Conservation (phyloP, 1,139 yeast genomes). For the Groenewaldozyma sp. region DNA sequence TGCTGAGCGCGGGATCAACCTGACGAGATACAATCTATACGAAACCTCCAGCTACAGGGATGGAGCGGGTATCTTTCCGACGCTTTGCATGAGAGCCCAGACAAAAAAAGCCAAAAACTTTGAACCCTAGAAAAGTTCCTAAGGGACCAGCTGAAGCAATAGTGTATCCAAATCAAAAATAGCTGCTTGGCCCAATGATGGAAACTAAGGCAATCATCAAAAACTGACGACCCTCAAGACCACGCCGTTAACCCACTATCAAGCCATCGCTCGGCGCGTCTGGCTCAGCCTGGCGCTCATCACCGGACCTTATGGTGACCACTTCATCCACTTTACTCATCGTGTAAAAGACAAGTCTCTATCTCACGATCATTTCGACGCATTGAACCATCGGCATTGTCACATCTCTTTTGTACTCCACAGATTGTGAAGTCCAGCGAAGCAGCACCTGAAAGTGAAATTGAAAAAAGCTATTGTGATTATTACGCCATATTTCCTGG, state of each 20-base stretch:
- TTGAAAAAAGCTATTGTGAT: too few relatives aligned
- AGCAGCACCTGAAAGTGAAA: too few relatives aligned
- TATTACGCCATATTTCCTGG: too few relatives aligned
- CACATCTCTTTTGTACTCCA: too few relatives aligned
- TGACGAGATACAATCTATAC: constrained; percentile 9
- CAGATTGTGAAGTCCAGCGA: too few relatives aligned
- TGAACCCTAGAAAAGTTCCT: constrained; percentile 9
- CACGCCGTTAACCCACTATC: constrained; percentile 7
- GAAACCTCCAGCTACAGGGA: constrained; percentile 10
- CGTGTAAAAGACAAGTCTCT: too few relatives aligned
- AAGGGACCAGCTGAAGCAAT: constrained; percentile 9
- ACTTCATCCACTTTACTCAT: too few relatives aligned
- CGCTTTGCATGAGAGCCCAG: constrained; percentile 11
- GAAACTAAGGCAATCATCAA: constrained; percentile 9
- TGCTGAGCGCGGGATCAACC: constrained; percentile 12
- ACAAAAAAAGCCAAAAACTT: constrained; percentile 9
- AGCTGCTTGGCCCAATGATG: constrained; percentile 9
- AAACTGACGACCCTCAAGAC: constrained; percentile 8
- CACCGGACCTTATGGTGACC: too few relatives aligned
- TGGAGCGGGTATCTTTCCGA: constrained; percentile 9
- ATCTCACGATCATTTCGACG: too few relatives aligned
- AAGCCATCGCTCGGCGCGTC: constrained; percentile 6
- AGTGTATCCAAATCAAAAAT: constrained; percentile 8
- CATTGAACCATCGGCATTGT: too few relatives aligned
- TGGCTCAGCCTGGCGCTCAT: too few relatives aligned